Evolutionary conservation across 176 grass and related monocot genomes (phyloP), one percentile per base, ranked within the genome.

Genomic region (Dendrocalamus sinicus): DNA sequence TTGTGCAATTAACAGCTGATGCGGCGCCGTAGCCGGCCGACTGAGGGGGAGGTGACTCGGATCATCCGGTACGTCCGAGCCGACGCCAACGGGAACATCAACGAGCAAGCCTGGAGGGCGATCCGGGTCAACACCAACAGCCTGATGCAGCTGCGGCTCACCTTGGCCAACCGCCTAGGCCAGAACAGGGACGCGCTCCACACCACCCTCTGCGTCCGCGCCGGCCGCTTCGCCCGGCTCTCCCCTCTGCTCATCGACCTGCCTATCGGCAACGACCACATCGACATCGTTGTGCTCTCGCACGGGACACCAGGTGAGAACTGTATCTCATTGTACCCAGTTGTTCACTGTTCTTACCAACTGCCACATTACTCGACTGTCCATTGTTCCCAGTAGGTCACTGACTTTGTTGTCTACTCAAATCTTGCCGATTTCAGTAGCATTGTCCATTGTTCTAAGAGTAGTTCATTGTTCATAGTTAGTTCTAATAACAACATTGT

Each of bases 181-280:
- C 63, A 68, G 37, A 55, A 50, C 81, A 44, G 66, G 67, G 67
- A 77, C 44, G 80, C 67, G 43, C 65, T 68, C 6, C 74, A 83
- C 55, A 84, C 45, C 55, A 79, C 81, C 1, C 81, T 90, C 72
- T 86, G 85, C 77, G 23, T 86, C 76, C 76, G 67, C 1, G 76
- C 76, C 14, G 85, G 77, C 6, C 68, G 45, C 0, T 24, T 20
- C 66, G 78, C 78, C 0, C 55, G 44, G 2, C 66, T 90, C 73
- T 82, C 45, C 14, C 88, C 84, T 6, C 65, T 90, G 17, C 83
- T 77, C 72, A 37, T 90, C 73, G 84, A 83, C 79, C 84, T 86
- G 4, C 88, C 83, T 19, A 48, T 86, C 65, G 79, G 84, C 54
- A 90, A 86, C 73, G 67, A 90, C 69, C n/a, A 0, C 46, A 66